phyloP scores from a whole-genome alignment of 2,329 filamentous ascomycete genomes.

The Hypocrella siamensis region DNA sequence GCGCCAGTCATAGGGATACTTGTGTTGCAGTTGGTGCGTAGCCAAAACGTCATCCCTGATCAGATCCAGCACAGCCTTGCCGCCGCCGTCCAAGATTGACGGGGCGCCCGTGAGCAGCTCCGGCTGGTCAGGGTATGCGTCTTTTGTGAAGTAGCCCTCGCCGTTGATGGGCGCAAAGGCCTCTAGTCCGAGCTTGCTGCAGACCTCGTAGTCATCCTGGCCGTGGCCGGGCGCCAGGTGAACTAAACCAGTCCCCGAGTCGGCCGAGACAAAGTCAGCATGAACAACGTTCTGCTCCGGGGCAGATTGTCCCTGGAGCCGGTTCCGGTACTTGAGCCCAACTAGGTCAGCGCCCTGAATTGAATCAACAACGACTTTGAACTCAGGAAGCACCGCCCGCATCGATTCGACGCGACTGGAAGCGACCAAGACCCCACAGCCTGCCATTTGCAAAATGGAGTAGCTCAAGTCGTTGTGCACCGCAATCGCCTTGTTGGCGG shows the following conservation, averaged over 20 bases:
- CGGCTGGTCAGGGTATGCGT: conserved; percentile 60
- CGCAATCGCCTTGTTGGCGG: conserved; percentile 81
- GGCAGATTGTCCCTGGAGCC: conserved; percentile 44
- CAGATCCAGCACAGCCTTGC: conserved; percentile 51
- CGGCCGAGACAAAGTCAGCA: conserved; percentile 76
- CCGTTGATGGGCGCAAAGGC: conserved; percentile 75
- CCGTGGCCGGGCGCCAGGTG: conserved; percentile 90
- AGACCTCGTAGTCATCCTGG: conserved; percentile 88
- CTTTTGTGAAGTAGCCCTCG: conserved; percentile 62
- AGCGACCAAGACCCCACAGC: conserved; percentile 54
- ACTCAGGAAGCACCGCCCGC: conserved; percentile 31
- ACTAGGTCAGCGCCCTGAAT: conserved; percentile 52
- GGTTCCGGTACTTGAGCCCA: conserved; percentile 53
- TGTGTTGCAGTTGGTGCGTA: conserved; percentile 63
- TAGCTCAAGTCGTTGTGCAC: conserved; percentile 65
- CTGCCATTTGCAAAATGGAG: conserved; percentile 41
- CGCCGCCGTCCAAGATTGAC: conserved; percentile 55
- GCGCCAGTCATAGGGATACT: conserved; percentile 96
- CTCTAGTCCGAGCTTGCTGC: conserved; percentile 51
- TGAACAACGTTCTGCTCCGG: conserved; percentile 55
- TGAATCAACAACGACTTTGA: conserved; percentile 34
- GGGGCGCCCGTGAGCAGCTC: conserved; percentile 49
- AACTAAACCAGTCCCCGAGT: conserved; percentile 89
- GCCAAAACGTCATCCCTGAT: conserved; percentile 51
- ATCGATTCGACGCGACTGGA: conserved; percentile 50